Conservation (phyloP, 2,329 filamentous ascomycete genomes). For the Rutstroemia sp. region DNA sequence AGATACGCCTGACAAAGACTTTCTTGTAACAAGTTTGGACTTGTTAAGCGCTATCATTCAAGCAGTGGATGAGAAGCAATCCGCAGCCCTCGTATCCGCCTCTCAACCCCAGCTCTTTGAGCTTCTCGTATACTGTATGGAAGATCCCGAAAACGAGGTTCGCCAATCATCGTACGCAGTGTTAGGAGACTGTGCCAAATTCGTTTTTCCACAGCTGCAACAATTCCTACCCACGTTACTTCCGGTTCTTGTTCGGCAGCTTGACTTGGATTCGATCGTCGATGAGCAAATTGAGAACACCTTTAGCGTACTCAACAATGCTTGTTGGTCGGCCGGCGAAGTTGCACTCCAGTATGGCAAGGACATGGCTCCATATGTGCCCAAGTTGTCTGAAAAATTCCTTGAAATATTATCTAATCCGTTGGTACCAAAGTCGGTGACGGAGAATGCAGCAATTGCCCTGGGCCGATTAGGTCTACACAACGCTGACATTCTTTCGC, state of each 20-base stretch:
- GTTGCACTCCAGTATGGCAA: conserved; percentile 75
- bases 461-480: conserved; percentile 79
- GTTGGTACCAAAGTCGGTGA: conserved; percentile 77
- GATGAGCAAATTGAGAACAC: conserved; percentile 77
- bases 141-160: conserved; percentile 84
- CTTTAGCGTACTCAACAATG: conserved; percentile 95
- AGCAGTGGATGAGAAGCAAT: conserved; percentile 67
- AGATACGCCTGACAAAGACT: conserved; percentile 90
- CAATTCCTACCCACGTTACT: conserved; percentile 66
- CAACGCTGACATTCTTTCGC: conserved; percentile 68
- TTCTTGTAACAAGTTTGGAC: conserved; percentile 90
- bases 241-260: conserved; percentile 76
- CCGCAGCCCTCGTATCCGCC: conserved; percentile 65
- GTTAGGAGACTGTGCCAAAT: conserved; percentile 89
- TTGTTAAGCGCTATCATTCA: conserved; percentile 90
- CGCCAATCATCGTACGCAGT: conserved; percentile 93
- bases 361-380: conserved; percentile 69
- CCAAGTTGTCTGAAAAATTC: conserved; percentile 68
- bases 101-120: conserved; percentile 85
- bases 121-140: conserved; percentile 84
- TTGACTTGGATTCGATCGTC: conserved; percentile 70
- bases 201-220: conserved; percentile 76
- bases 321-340: conserved; percentile 94
- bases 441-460: conserved; percentile 91
- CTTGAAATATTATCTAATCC: conserved; percentile 79